Evolutionary conservation across 2,329 filamentous ascomycete genomes (phyloP).

Genomic region (Cordyceps farinosa): DNA sequence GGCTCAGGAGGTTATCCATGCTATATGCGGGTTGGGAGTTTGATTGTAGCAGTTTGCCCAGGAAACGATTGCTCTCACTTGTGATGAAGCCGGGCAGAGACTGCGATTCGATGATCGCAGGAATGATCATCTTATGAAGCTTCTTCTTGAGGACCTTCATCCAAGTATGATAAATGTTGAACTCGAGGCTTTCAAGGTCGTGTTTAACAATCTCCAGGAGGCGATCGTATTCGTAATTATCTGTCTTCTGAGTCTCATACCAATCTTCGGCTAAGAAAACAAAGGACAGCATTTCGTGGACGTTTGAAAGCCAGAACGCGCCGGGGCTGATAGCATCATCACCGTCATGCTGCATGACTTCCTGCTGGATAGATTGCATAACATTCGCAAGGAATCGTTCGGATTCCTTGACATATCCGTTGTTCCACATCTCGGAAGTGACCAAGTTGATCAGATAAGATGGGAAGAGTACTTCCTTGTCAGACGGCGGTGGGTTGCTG

Average conservation of each 20-base stretch:
- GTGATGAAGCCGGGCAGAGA: slow-evolving; percentile 97
- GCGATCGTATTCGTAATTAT: slow-evolving; percentile 98
- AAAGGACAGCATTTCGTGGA: slow-evolving; percentile 99
- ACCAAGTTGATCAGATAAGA: slow-evolving; percentile 98
- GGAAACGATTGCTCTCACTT: slow-evolving; percentile 96
- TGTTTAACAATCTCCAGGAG: slow-evolving; percentile 98
- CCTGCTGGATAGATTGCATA: slow-evolving; percentile 99
- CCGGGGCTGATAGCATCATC: slow-evolving; percentile 97
- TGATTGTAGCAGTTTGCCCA: slow-evolving; percentile 90
- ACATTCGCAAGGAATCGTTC: slow-evolving; percentile 98
- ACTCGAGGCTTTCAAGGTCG: slow-evolving; percentile 94
- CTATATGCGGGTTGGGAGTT: slow-evolving; percentile 94
- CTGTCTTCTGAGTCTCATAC: slow-evolving; percentile 99
- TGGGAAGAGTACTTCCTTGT: slow-evolving; percentile 98
- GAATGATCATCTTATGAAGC: slow-evolving; percentile 98
- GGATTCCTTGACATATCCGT: slow-evolving; percentile 98
- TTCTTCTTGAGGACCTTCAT: slow-evolving; percentile 99
- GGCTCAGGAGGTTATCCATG: slow-evolving; percentile 96
- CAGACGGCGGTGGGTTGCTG: slow-evolving; percentile 82
- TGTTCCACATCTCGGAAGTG: slow-evolving; percentile 99
- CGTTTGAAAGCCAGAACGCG: slow-evolving; percentile 98
- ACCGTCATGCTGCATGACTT: slow-evolving; percentile 98
- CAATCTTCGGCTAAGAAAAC: slow-evolving; percentile 98
- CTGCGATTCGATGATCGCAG: slow-evolving; percentile 97
- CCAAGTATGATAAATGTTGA: slow-evolving; percentile 99